Evolutionary conservation across 2,329 filamentous ascomycete species (phyloP).

Genomic region (Alternaria sp.): DNA sequence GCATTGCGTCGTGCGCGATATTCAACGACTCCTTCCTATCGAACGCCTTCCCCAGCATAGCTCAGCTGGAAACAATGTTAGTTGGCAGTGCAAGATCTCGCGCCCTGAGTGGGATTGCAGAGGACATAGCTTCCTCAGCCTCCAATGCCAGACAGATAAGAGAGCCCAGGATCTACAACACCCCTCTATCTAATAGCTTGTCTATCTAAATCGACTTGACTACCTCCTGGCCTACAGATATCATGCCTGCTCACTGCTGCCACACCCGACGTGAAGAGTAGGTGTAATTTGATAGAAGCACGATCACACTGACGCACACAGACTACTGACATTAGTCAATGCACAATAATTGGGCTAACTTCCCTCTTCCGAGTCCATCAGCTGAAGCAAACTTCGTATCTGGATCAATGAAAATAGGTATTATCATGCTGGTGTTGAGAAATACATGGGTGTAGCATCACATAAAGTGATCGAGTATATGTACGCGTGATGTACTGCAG

Average conservation of each 20-base stretch:
- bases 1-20: no score
- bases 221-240: background rate
- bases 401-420: background rate
- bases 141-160: background rate
- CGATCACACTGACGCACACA: background rate
- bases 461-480: background rate
- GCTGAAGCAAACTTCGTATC: background rate
- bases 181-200: background rate
- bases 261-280: background rate
- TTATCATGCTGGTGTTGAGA: background rate
- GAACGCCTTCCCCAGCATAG: no score
- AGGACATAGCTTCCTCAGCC: background rate
- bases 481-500: background rate
- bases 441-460: background rate
- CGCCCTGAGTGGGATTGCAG: background rate
- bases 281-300: accelerated
- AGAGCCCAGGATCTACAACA: background rate
- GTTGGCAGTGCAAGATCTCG: no score
- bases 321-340: background rate
- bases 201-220: background rate
- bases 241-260: background rate
- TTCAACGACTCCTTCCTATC: no score
- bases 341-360: background rate
- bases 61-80: no score
- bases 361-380: background rate